A percentile compares a stretch with the other conserved stretches of the same genome.
phyloP scores from a whole-genome alignment of 345 rosid species.

The Syzygium grande region DNA sequence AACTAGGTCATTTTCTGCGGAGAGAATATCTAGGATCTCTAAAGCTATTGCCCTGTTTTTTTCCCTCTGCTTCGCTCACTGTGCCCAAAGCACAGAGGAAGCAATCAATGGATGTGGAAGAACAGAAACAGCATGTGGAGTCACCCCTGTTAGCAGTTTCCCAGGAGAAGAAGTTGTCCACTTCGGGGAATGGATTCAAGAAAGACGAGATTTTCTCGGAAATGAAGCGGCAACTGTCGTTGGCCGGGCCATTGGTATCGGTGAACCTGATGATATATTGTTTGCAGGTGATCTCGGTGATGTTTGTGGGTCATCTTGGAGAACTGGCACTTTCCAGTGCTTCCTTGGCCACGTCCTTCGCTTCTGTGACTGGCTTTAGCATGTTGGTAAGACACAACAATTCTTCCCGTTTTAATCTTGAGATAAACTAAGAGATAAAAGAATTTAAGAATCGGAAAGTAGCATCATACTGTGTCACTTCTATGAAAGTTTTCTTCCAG shows the following conservation, averaged over 20 bases:
- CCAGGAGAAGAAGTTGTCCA: background rate
- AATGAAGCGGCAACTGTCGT: conserved; percentile 9
- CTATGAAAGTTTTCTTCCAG: background rate
- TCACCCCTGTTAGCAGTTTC: background rate
- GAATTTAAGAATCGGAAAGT: background rate
- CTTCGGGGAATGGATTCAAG: background rate
- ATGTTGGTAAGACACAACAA: conserved; percentile 17
- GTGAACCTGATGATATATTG: conserved; percentile 5
- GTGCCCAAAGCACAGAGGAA: background rate
- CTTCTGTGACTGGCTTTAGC: conserved; percentile 39
- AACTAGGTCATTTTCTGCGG: background rate
- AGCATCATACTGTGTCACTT: background rate
- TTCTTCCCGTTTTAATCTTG: background rate
- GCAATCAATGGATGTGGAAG: background rate
- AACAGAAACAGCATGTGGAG: background rate
- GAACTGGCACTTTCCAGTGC: conserved; percentile 30
- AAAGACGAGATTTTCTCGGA: background rate
- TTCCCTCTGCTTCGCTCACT: background rate
- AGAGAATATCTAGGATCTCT: background rate
- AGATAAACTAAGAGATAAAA: background rate
- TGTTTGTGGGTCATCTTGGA: conserved; percentile 31
- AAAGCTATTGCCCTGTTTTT: background rate
- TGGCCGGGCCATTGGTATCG: conserved; percentile 14
- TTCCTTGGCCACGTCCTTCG: conserved; percentile 36
- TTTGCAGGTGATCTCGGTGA: conserved; percentile 15